Conservation (phyloP, 73 alveolate species). For the Paramecium pentaurelia region DNA sequence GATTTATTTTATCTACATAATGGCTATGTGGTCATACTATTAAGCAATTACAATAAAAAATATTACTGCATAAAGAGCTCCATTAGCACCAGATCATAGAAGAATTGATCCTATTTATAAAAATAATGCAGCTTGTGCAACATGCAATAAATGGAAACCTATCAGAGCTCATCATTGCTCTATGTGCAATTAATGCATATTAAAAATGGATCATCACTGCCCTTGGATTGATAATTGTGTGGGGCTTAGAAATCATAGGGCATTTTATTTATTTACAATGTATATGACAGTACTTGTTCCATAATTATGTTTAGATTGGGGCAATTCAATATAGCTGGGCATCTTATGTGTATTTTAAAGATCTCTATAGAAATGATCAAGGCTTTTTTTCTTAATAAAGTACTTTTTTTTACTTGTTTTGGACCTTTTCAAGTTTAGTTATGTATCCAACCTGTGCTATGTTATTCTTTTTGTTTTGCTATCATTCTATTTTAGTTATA, state of each 20-base stretch:
- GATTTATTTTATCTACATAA: neutral
- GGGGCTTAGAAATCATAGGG: slow-evolving; percentile 76
- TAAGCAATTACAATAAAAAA: slow-evolving; percentile 46
- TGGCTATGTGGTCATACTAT: slow-evolving; percentile 57
- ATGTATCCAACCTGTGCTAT: slow-evolving; percentile 45
- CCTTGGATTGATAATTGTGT: slow-evolving; percentile 87
- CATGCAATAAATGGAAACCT: slow-evolving; percentile 80
- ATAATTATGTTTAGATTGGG: slow-evolving; percentile 30
- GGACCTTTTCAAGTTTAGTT: slow-evolving; percentile 41
- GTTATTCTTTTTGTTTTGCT: slow-evolving; percentile 10
- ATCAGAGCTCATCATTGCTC: slow-evolving; percentile 83
- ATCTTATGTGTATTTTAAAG: slow-evolving; percentile 39
- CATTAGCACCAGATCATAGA: slow-evolving; percentile 51
- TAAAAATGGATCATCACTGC: slow-evolving; percentile 86
- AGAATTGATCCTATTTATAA: slow-evolving; percentile 50
- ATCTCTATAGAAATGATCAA: slow-evolving; percentile 16
- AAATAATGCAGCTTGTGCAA: slow-evolving; percentile 11
- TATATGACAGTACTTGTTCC: slow-evolving; percentile 60
- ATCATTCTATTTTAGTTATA: slow-evolving; percentile 30
- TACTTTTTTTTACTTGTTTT: slow-evolving; percentile 16
- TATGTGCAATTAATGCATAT: slow-evolving; percentile 69
- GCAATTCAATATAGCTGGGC: slow-evolving; percentile 48
- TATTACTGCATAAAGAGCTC: slow-evolving; percentile 39
- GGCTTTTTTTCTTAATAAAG: neutral
- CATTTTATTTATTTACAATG: slow-evolving; percentile 72